phyloP scores from a whole-genome alignment of 2,329 filamentous ascomycete genomes.

The Ophiostoma sp. region DNA sequence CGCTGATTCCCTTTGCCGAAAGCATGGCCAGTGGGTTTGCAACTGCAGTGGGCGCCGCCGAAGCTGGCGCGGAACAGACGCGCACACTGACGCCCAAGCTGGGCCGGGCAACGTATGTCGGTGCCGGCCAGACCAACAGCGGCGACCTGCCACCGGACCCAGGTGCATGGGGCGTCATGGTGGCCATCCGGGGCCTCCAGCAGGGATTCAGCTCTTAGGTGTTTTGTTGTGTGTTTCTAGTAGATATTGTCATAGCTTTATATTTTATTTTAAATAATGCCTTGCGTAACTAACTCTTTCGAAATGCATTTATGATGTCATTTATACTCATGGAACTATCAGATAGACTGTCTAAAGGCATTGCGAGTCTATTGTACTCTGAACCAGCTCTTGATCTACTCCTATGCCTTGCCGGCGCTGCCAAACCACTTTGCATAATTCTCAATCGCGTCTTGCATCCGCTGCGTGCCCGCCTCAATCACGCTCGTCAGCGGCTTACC shows the following conservation, averaged over 20 bases:
- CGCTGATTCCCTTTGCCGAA: conserved; percentile 50
- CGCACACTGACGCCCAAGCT: conserved; percentile 60
- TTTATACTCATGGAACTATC: not conserved
- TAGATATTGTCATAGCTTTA: not conserved
- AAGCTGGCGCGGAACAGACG: conserved; percentile 56
- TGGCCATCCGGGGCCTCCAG: conserved; percentile 43
- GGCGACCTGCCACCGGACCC: conserved; percentile 58
- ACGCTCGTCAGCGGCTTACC: conserved; percentile 45
- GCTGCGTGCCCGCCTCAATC: conserved; percentile 43
- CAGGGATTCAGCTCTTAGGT: conserved; percentile 21
- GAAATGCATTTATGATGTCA: not conserved
- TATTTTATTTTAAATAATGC: not conserved
- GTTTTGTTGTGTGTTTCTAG: not conserved
- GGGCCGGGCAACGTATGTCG: conserved; percentile 64
- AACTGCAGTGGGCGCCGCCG: conserved; percentile 53
- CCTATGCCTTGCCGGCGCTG: conserved; percentile 41
- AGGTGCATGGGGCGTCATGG: conserved; percentile 64
- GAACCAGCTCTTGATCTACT: not conserved
- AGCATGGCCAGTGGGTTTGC: conserved; percentile 47
- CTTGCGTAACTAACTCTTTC: no score
- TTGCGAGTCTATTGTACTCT: not conserved
- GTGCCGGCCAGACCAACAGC: conserved; percentile 43
- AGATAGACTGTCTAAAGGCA: not conserved
- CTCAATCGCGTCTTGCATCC: conserved; percentile 47
- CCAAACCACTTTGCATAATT: conserved; percentile 43